Base-by-base conservation (phyloP, 129 eudicot genomes). In the Scalesia atractyloides region DNA sequence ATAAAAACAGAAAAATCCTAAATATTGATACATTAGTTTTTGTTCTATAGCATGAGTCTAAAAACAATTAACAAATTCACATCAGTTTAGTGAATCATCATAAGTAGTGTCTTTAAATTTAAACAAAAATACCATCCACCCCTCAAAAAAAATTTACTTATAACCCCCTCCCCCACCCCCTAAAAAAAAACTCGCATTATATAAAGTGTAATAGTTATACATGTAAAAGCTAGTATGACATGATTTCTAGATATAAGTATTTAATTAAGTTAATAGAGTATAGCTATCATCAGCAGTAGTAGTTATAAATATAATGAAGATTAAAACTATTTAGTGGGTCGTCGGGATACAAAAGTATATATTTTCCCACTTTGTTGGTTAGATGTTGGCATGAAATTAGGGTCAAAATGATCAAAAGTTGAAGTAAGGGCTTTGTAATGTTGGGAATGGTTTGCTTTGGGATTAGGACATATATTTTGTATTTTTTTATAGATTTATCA, bases 321-420 rank as follows among this genome's bases (percentile, higher is more conserved):
- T 50, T 3, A 9, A 54, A 54, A 54, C 11, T 54, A 17, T 34
- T 70, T 19, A 24, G 37, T 71, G 66, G 76, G 66, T 56, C 66
- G 58, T 71, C 4, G 76, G 66, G 76, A 56, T 13, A 15, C 37
- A 57, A 44, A 71, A 56, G 47, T 20, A 37, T 51, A 9, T 64
- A 48, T 63, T 54, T 54, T 20, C 50, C 49, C 18, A 19, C 33
- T 49, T 66, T 34, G 67, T 18, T 56, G 76, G 46, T 71, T 15
- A 71, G 66, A 76, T 76, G 81, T 68, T 76, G 81, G 81, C 81
- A 76, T 53, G 61, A 78, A 62, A 78, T 70, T 63, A 71, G 77
- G 82, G 46, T 72, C 80, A 58, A 56, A 39, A 37, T 13, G 75
- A 56, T 46, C 56, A 56, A 56, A 71, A 68, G 53, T 37, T 71